Evolutionary conservation across 306 rosid genomes (phyloP).

Genomic region (Trifolium dubium): DNA sequence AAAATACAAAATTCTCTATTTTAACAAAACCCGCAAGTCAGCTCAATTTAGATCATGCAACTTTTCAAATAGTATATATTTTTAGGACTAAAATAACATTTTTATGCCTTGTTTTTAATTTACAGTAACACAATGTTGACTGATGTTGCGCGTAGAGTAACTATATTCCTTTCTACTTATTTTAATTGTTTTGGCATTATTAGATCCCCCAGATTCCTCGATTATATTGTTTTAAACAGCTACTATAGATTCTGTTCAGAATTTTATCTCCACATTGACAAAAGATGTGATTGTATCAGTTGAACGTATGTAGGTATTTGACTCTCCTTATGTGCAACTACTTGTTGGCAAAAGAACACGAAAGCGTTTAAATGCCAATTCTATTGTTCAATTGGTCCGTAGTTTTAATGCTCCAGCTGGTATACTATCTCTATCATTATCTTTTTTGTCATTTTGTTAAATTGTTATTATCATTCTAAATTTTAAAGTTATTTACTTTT

Average conservation of each 20-base stretch:
- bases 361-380: constrained; percentile 80
- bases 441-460: background rate
- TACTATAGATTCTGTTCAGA: constrained; percentile 2
- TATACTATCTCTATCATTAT: constrained; percentile 37
- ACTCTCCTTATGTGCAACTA: constrained; percentile 72
- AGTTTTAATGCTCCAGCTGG: constrained; percentile 80
- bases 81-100: too few species aligned
- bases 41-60: too few species aligned
- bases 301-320: constrained; percentile 64
- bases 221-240: constrained; percentile 26
- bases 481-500: background rate
- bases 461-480: background rate
- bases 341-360: constrained; percentile 71
- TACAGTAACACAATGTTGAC: background rate
- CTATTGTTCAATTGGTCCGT: constrained; percentile 72
- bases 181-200: constrained; percentile 29
- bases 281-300: constrained; percentile 16
- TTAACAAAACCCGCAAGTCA: too few species aligned
- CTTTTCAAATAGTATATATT: too few species aligned
- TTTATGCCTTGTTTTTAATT: background rate
- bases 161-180: too few species aligned
- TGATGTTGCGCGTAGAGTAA: constrained; percentile 4
- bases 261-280: constrained; percentile 33
- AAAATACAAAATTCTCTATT: too few species aligned
- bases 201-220: constrained; percentile 9